These are phyloP conservation scores for Myotisia sp. DNA, from an alignment of 2,329 filamentous ascomycete genomes.

Conservation along the genomic window DNA sequence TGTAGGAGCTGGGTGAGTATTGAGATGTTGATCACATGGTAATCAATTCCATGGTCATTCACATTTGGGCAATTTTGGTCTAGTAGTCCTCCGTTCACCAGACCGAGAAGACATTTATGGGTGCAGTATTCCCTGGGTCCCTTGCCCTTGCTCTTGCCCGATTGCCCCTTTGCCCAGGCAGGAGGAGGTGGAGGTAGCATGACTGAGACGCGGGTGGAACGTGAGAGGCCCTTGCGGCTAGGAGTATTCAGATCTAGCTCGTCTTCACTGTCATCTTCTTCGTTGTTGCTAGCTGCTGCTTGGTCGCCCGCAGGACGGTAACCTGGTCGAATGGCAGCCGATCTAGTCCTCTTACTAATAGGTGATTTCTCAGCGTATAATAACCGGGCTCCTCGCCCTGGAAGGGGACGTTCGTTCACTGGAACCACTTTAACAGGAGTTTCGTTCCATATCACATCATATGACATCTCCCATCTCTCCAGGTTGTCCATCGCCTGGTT, in stretches of 20 bases:
- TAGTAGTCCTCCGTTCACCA: constrained; percentile 19
- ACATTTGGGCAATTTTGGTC: constrained; percentile 29
- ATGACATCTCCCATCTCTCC: constrained; percentile 15
- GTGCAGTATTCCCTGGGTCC: constrained; percentile 24
- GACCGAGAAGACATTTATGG: constrained; percentile 27
- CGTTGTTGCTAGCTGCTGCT: constrained; percentile 5
- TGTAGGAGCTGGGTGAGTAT: constrained; percentile 10
- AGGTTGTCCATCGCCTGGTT: constrained; percentile 10
- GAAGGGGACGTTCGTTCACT: constrained; percentile 8
- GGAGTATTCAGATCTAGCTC: constrained; percentile 4
- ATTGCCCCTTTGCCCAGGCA: neutral
- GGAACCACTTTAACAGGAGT: constrained; percentile 2
- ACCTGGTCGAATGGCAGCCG: constrained; percentile 6
- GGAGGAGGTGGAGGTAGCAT: constrained; percentile 5
- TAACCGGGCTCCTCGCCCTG: constrained; percentile 1
- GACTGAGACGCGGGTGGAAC: constrained; percentile 9
- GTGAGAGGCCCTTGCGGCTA: constrained; percentile 6
- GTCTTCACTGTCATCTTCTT: neutral
- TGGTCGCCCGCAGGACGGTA: neutral
- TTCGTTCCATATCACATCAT: constrained; percentile 8
- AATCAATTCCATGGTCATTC: constrained; percentile 19
- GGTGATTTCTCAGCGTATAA: constrained; percentile 5
- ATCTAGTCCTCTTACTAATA: constrained; percentile 7
- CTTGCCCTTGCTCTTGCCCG: constrained; percentile 8
- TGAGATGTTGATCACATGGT: constrained; percentile 11